phyloP scores from a whole-genome alignment of 192 early-diverging fungal species.

The Diversispora eburnea region DNA sequence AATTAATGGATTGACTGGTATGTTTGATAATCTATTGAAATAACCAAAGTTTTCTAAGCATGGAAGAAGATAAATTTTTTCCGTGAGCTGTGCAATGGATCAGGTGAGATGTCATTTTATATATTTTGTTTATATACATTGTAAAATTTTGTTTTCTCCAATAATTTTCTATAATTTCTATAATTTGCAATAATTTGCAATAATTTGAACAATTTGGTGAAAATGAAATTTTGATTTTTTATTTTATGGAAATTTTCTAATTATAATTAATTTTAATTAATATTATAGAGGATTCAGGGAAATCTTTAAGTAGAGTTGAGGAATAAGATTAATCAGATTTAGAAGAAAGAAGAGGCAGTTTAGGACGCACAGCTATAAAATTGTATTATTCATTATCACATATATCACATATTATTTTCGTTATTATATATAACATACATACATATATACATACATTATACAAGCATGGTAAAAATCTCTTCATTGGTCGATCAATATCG shows the following conservation, averaged over 20 bases:
- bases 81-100: slow-evolving; percentile 4
- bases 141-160: neutral
- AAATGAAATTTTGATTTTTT: no score
- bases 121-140: neutral
- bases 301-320: neutral
- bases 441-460: slow-evolving; percentile 24
- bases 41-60: slow-evolving; percentile 7
- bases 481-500: no score
- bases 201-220: neutral
- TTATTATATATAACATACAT: slow-evolving; percentile 27
- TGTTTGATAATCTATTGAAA: slow-evolving; percentile 18
- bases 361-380: slow-evolving; percentile 3
- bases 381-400: slow-evolving; percentile 29
- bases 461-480: neutral
- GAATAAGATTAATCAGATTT: neutral
- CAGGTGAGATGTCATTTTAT: slow-evolving; percentile 17
- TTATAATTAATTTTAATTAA: neutral
- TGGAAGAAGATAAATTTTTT: neutral
- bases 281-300: neutral
- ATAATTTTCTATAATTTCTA: neutral
- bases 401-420: neutral
- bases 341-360: neutral
- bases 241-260: no score
- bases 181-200: slow-evolving; percentile 3
- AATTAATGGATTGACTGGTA: slow-evolving; percentile 22